Conservation (phyloP, 2,329 filamentous ascomycete species). For the Fusarium denticulatum region DNA sequence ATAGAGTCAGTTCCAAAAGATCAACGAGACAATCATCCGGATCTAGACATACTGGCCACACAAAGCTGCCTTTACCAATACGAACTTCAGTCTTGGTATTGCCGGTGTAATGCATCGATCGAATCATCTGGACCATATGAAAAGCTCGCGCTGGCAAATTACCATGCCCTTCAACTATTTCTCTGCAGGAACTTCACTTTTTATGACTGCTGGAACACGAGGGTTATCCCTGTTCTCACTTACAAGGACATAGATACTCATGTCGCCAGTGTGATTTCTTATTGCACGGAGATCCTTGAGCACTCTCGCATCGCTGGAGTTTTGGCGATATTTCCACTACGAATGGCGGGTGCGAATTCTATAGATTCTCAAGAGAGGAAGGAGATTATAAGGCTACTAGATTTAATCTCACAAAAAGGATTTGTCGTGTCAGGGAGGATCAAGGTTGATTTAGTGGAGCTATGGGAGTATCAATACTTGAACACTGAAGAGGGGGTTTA, state of each 20-base stretch:
- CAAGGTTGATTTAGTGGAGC: slow-evolving; percentile 29
- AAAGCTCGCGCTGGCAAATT: slow-evolving; percentile 25
- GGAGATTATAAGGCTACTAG: not conserved
- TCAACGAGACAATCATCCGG: not conserved
- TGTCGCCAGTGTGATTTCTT: not conserved
- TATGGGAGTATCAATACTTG: slow-evolving; percentile 28
- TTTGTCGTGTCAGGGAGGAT: slow-evolving; percentile 41
- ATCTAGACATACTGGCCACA: not conserved
- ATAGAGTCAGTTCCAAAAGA: slow-evolving; percentile 20
- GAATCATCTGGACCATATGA: accelerated
- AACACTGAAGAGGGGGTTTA: accelerated
- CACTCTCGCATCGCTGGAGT: slow-evolving; percentile 29
- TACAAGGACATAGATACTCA: not conserved
- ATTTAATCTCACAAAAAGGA: slow-evolving; percentile 27
- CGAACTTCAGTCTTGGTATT: not conserved
- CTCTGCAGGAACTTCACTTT: slow-evolving; percentile 39
- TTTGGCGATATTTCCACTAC: slow-evolving; percentile 37
- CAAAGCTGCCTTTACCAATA: slow-evolving; percentile 18
- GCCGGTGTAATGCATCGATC: accelerated
- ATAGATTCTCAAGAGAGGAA: not conserved
- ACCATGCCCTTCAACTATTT: slow-evolving; percentile 33
- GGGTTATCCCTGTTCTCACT: slow-evolving; percentile 10
- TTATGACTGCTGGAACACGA: slow-evolving; percentile 31
- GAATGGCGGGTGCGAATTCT: slow-evolving; percentile 35
- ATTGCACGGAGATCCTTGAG: not conserved